Evolutionary conservation across 192 early-diverging fungal genomes (phyloP).

Genomic region (Chytriomyces confervae): DNA sequence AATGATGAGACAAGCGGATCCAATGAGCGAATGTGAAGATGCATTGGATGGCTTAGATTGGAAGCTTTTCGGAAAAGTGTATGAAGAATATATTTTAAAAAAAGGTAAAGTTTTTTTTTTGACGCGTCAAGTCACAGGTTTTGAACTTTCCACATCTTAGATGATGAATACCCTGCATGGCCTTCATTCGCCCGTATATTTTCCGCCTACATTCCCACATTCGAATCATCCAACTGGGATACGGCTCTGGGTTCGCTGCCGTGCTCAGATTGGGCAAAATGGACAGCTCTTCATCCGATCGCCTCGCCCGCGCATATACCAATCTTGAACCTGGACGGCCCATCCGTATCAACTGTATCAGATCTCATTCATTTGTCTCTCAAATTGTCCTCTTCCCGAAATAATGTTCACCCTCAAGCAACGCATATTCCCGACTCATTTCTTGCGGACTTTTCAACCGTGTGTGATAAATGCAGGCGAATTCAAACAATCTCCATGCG

Average conservation of each 20-base stretch:
- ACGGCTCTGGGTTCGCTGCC: constrained; percentile 1
- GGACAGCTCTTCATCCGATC: background rate
- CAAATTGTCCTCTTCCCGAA: constrained; percentile 16
- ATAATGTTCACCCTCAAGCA: background rate
- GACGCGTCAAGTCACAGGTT: too few relatives aligned
- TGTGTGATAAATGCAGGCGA: constrained; percentile 9
- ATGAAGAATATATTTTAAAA: constrained; percentile 6
- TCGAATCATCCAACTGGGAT: background rate
- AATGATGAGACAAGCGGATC: background rate
- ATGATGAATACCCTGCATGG: constrained; percentile 7
- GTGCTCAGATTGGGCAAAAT: constrained; percentile 28
- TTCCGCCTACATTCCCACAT: background rate
- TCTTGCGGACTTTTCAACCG: background rate
- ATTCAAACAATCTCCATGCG: background rate
- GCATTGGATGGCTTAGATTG: constrained; percentile 27
- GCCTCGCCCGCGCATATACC: constrained; percentile 5
- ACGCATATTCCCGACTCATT: constrained; percentile 4
- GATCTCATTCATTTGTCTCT: constrained; percentile 26
- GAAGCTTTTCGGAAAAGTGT: constrained; percentile 21
- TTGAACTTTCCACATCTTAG: background rate
- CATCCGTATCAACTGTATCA: background rate
- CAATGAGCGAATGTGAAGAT: background rate
- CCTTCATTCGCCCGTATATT: constrained; percentile 23
- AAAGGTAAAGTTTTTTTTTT: too few relatives aligned
- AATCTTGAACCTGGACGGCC: constrained; percentile 13